Evolutionary conservation across 2,329 filamentous ascomycete genomes (phyloP), one percentile per base, ranked within the genome.

Genomic region (Aspergillus pseudoglaucus): DNA sequence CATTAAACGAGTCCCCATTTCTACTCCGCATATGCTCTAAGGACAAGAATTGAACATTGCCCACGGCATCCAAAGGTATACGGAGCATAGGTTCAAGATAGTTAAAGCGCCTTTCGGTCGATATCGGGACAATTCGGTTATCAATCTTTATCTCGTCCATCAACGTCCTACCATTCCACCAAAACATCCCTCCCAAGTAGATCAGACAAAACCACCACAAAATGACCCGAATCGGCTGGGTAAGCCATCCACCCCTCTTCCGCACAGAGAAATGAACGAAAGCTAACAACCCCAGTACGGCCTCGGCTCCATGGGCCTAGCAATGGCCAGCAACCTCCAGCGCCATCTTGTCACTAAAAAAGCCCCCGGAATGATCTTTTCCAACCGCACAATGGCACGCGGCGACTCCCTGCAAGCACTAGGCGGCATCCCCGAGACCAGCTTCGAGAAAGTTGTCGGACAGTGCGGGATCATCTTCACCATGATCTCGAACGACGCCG

Each of bases 271-370:
- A 39, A 7, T 2, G 6, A 41, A 23, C 22, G 35, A 42, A 42
- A 23, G 45, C 44, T 52, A 52, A 53, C 37, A 18, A 10, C 25
- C 6, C 9, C 47, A 68, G 65, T 68, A 68, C 57, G 70, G 70
- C 51, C 68, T 73, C 44, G 70, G 70, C 35, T 73, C 70, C 30
- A 73, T 73, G 70, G 70, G 70, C 51, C 65, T 69, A 14, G 67
- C 65, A 53, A 73, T 73, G 70, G 69, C 70, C 47, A 61, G 58
- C 41, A 73, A 73, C 47, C 62, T 73, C 6, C 69, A 73, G 58
- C 63, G 61, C 17, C 68, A 72, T 47, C 58, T 73, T 1, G 60
- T 57, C 9, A 45, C 60, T 30, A 64, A 63, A 45, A 64, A 61
- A 20, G 59, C 60, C 10, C 47, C 61, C 39, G 59, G 56, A 25